These are phyloP conservation scores for Xylariaceae sp. DNA, from an alignment of 2,329 filamentous ascomycete genomes.

Conservation along the genomic window DNA sequence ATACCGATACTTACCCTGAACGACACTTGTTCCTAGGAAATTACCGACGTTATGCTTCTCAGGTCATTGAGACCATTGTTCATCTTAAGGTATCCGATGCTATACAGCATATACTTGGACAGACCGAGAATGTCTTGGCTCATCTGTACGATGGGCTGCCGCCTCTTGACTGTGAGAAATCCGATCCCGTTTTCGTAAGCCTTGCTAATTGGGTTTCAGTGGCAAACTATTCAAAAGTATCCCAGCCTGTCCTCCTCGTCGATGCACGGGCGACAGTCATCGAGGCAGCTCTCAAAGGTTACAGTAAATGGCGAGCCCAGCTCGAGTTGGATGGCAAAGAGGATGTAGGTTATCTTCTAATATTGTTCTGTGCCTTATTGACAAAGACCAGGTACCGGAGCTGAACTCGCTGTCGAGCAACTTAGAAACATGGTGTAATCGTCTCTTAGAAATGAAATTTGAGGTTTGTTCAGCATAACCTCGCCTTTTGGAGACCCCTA, in stretches of 20 bases:
- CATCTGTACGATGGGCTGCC: constrained; percentile 69
- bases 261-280: constrained; percentile 89
- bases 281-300: constrained; percentile 83
- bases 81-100: constrained; percentile 78
- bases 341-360: constrained; percentile 19
- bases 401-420: constrained; percentile 56
- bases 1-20: constrained; percentile 92
- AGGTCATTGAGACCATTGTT: constrained; percentile 83
- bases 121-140: constrained; percentile 69
- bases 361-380: constrained; percentile 16
- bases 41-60: constrained; percentile 84
- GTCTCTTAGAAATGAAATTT: constrained; percentile 65
- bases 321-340: constrained; percentile 18
- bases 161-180: constrained; percentile 57
- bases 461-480: constrained; percentile 43
- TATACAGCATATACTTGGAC: constrained; percentile 77
- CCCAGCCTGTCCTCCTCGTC: constrained; percentile 68
- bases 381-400: constrained; percentile 43
- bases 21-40: constrained; percentile 93
- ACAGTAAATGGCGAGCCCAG: constrained; percentile 65
- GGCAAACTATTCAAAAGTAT: constrained; percentile 62
- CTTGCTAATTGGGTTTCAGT: constrained; percentile 36
- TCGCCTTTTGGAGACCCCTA: background rate
- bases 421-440: constrained; percentile 68
- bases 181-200: background rate